Evolutionary conservation across 2,329 filamentous ascomycete species (phyloP).

Genomic region (Escovopsis sp.): DNA sequence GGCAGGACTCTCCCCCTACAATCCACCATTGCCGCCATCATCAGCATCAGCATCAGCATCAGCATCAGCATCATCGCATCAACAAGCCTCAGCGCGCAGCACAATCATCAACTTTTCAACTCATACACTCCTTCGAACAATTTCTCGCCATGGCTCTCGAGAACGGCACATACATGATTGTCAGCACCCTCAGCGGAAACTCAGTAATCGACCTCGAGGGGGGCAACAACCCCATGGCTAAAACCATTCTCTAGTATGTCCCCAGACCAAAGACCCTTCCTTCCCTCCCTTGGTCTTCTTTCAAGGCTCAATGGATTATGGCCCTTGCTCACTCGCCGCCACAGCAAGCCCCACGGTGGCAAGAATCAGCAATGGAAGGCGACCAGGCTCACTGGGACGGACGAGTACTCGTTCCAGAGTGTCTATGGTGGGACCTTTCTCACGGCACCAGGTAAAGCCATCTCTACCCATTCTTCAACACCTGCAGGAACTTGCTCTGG

Average conservation of each 20-base stretch:
- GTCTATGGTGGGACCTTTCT: background rate
- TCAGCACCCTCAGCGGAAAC: background rate
- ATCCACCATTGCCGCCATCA: no score
- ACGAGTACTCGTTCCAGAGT: slow-evolving; percentile 1
- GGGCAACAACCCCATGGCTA: background rate
- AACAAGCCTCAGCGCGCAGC: background rate
- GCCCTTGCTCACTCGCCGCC: background rate
- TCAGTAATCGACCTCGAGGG: slow-evolving; percentile 2
- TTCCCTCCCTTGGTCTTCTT: no score
- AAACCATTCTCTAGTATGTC: background rate
- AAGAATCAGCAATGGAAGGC: slow-evolving; percentile 1
- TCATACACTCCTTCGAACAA: background rate
- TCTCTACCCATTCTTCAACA: no score
- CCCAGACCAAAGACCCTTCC: background rate
- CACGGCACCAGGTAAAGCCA: slow-evolving; percentile 2
- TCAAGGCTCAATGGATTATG: no score
- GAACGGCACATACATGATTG: slow-evolving; percentile 2
- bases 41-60: background rate
- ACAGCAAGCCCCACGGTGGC: background rate
- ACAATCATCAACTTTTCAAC: background rate
- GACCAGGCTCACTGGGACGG: slow-evolving; percentile 1
- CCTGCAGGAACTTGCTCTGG: no score
- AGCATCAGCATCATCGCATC: background rate
- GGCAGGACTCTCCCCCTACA: no score
- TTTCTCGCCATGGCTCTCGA: background rate